phyloP scores from a whole-genome alignment of 2,329 filamentous ascomycete genomes.

The Aspergillaceae sp. region DNA sequence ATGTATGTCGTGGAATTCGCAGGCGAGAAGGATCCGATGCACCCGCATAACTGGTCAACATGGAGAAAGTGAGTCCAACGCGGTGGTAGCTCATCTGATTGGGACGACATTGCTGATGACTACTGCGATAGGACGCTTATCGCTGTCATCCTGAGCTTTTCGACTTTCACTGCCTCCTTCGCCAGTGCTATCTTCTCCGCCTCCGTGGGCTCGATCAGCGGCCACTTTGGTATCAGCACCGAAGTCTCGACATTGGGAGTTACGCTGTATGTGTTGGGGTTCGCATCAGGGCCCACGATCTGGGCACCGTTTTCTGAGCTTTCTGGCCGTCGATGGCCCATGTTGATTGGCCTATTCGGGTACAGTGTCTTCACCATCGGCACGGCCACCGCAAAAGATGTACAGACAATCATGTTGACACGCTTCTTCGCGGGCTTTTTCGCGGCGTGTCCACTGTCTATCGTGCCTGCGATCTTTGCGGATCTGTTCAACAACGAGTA shows the following conservation, averaged over 20 bases:
- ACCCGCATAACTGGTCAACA: constrained; percentile 46
- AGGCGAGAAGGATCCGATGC: constrained; percentile 41
- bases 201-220: constrained; percentile 48
- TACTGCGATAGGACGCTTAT: constrained; percentile 8
- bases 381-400: constrained; percentile 34
- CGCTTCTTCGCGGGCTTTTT: constrained; percentile 43
- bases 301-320: constrained; percentile 57
- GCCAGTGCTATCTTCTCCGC: constrained; percentile 59
- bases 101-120: not conserved
- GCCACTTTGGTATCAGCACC: constrained; percentile 38
- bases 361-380: constrained; percentile 41
- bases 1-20: constrained; percentile 50
- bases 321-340: constrained; percentile 48
- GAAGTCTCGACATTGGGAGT: constrained; percentile 41
- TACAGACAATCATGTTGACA: constrained; percentile 35
- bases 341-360: constrained; percentile 35
- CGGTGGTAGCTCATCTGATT: not conserved
- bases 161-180: constrained; percentile 45
- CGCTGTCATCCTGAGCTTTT: constrained; percentile 29
- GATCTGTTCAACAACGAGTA: constrained; percentile 44
- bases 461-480: constrained; percentile 38
- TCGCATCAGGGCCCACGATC: constrained; percentile 52
- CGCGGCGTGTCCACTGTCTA: constrained; percentile 36
- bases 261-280: constrained; percentile 44
- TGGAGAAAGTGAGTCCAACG: constrained; percentile 30